A percentile compares a stretch with the other conserved stretches of the same genome.
Evolutionary conservation across 495 filamentous ascomycete genomes (phyloP).

Genomic region (Trichoderma gamsii): DNA sequence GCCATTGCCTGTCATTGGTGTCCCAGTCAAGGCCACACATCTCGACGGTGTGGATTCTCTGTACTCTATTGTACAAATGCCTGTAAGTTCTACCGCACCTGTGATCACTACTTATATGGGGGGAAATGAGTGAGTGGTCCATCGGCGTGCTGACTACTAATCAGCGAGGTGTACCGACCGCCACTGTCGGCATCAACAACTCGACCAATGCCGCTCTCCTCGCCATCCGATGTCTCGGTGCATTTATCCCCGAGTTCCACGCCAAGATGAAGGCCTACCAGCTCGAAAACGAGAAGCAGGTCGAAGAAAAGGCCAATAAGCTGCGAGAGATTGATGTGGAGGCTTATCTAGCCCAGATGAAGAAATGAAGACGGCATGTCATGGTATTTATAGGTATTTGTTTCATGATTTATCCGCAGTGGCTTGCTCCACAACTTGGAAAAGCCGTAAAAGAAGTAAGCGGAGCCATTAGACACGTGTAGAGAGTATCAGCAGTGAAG

Average conservation of each 20-base stretch:
- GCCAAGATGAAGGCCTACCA: conserved; percentile 63
- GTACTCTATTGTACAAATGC: conserved; percentile 92
- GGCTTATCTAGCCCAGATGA: conserved; percentile 46
- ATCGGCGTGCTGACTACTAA: background rate
- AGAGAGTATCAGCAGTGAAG: no score
- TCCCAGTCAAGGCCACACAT: conserved; percentile 81
- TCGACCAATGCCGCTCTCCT: conserved; percentile 85
- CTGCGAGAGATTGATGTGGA: conserved; percentile 64
- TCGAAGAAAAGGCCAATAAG: conserved; percentile 57
- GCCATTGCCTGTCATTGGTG: conserved; percentile 84
- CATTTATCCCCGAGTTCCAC: conserved; percentile 52
- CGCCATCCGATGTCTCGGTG: conserved; percentile 77
- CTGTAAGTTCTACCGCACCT: no score
- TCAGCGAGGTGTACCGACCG: conserved; percentile 67
- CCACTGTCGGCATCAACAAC: conserved; percentile 91
- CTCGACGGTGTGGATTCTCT: conserved; percentile 87
- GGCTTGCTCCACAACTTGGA: no score
- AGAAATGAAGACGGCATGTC: background rate
- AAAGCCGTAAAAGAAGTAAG: no score
- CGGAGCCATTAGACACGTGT: no score
- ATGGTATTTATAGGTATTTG: no score
- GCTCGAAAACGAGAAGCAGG: conserved; percentile 54
- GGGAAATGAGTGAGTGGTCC: background rate
- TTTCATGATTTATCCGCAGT: no score
- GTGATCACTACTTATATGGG: no score